Percentiles rank a stretch among this genome's conserved stretches.
Evolutionary conservation across 495 filamentous ascomycete species (phyloP).

Genomic region (Thermothielavioides terrestris): DNA sequence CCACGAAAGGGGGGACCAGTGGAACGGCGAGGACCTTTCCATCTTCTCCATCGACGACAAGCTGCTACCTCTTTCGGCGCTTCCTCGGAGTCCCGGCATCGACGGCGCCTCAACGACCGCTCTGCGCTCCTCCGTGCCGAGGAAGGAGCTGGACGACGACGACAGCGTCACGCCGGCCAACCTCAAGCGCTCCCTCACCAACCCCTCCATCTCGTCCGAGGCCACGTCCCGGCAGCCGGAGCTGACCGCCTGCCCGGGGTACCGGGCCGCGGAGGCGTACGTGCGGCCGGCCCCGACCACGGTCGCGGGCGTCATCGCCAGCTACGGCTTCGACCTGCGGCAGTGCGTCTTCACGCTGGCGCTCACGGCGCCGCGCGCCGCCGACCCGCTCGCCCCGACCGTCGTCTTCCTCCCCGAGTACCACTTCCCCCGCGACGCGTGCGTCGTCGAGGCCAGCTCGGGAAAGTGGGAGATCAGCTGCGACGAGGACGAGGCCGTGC

Average conservation of each 20-base stretch:
- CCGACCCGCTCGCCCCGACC: slow-evolving; percentile 57
- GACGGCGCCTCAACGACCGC: slow-evolving; percentile 30
- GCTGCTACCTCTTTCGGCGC: slow-evolving; percentile 48
- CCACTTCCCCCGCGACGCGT: slow-evolving; percentile 73
- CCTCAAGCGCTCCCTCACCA: slow-evolving; percentile 61
- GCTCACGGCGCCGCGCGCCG: slow-evolving; percentile 45
- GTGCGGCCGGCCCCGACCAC: slow-evolving; percentile 76
- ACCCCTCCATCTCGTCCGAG: slow-evolving; percentile 59
- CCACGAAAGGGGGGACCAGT: slow-evolving; percentile 85
- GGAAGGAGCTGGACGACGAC: slow-evolving; percentile 44
- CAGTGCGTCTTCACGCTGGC: slow-evolving; percentile 65
- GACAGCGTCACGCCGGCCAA: slow-evolving; percentile 56
- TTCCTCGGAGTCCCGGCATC: slow-evolving; percentile 31
- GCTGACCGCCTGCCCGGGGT: slow-evolving; percentile 55
- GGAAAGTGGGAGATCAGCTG: slow-evolving; percentile 82
- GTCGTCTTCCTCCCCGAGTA: slow-evolving; percentile 84
- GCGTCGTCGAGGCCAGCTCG: slow-evolving; percentile 62
- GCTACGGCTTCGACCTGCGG: slow-evolving; percentile 69
- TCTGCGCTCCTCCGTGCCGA: slow-evolving; percentile 14
- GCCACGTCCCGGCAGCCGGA: slow-evolving; percentile 43
- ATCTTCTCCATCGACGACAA: slow-evolving; percentile 80
- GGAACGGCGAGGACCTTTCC: slow-evolving; percentile 96
- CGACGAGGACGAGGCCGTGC: slow-evolving; percentile 56
- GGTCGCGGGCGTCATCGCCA: slow-evolving; percentile 57
- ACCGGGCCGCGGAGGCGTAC: slow-evolving; percentile 84